Percentiles rank a stretch among this genome's conserved stretches.
Evolutionary conservation across 495 filamentous ascomycete species (phyloP).

Genomic region (Xylaria longipes): DNA sequence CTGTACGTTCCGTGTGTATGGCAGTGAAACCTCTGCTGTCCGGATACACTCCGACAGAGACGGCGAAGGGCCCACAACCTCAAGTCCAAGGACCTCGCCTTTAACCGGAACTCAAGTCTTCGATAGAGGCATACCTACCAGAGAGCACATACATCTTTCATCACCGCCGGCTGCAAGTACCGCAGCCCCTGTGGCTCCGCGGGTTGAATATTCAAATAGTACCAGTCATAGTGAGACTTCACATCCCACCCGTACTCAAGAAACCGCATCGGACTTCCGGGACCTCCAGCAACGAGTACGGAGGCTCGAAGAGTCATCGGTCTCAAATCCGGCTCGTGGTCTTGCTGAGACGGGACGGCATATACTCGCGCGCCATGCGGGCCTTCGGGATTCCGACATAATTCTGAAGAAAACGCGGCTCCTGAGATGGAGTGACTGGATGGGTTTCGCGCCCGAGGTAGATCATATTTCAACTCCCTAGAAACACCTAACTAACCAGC

Average conservation of each 20-base stretch:
- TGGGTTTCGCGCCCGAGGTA: constrained; percentile 49
- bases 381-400: constrained; percentile 38
- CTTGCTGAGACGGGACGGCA: constrained; percentile 33
- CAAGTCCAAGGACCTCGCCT: constrained; percentile 26
- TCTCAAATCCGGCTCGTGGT: constrained; percentile 22
- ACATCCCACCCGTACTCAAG: constrained; percentile 2
- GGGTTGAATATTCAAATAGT: background rate
- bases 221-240: constrained; percentile 9
- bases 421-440: constrained; percentile 53
- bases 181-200: background rate
- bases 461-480: background rate
- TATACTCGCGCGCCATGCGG: constrained; percentile 36
- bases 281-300: constrained; percentile 32
- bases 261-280: constrained; percentile 25
- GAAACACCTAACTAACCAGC: constrained; percentile 17
- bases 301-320: constrained; percentile 30
- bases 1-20: constrained; percentile 34
- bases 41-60: background rate
- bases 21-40: constrained; percentile 14
- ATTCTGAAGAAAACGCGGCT: constrained; percentile 47
- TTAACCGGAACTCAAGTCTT: background rate
- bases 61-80: background rate
- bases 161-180: background rate
- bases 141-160: background rate
- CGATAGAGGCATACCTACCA: background rate